phyloP scores from a whole-genome alignment of 768 basidiomycete species.

The Macrolepiota fuliginosa region DNA sequence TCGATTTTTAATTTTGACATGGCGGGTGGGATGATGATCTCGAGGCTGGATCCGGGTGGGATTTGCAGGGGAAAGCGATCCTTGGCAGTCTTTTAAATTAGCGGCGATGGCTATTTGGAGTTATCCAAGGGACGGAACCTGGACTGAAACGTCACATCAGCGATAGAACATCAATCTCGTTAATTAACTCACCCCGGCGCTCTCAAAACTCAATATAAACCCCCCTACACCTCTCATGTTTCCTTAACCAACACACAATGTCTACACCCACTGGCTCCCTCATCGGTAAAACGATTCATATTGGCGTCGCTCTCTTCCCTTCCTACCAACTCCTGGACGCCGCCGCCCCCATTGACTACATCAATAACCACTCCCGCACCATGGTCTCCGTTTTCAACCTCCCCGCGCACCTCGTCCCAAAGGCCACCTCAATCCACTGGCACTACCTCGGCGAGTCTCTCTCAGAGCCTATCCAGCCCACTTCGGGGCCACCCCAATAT shows the following conservation, averaged over 20 bases:
- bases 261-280: not conserved
- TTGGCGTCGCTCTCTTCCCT: slow-evolving; percentile 21
- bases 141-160: not conserved
- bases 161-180: too few relatives aligned
- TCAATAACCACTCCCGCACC: slow-evolving; percentile 19
- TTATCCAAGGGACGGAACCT: not conserved
- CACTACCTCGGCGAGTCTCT: slow-evolving; percentile 21
- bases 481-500: slow-evolving; percentile 18
- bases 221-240: too few relatives aligned
- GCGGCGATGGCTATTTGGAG: not conserved
- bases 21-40: too few relatives aligned
- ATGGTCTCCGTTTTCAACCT: not conserved
- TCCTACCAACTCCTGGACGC: slow-evolving; percentile 24
- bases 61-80: too few relatives aligned
- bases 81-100: too few relatives aligned
- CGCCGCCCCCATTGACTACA: slow-evolving; percentile 22
- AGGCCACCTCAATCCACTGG: slow-evolving; percentile 22
- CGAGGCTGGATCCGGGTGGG: too few relatives aligned
- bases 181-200: too few relatives aligned
- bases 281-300: slow-evolving; percentile 11
- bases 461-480: slow-evolving; percentile 14
- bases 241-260: not conserved
- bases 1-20: not conserved
- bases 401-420: slow-evolving; percentile 13
- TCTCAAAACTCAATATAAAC: too few relatives aligned